Evolutionary conservation across 768 basidiomycete species (phyloP).

Genomic region (Hypholoma sublateritium): DNA sequence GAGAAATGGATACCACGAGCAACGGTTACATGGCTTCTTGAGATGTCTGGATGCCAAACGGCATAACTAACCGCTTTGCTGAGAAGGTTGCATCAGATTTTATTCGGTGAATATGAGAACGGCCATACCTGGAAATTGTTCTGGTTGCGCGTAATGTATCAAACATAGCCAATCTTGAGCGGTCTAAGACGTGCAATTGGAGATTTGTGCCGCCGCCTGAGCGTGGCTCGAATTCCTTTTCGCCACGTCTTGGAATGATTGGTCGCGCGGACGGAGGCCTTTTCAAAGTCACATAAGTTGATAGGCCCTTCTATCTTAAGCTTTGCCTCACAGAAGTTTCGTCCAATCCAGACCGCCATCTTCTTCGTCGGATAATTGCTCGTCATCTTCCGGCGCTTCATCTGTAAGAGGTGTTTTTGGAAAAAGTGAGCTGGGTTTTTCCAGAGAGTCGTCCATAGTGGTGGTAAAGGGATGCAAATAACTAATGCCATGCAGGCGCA

Average conservation of each 20-base stretch:
- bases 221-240: slow-evolving; percentile 94
- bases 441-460: slow-evolving; percentile 64
- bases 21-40: slow-evolving; percentile 66
- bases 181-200: slow-evolving; percentile 80
- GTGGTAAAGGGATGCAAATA: too few relatives aligned
- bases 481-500: too few relatives aligned
- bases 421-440: slow-evolving; percentile 35
- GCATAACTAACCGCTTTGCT: slow-evolving; percentile 83
- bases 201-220: slow-evolving; percentile 65
- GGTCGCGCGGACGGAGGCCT: slow-evolving; percentile 52
- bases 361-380: slow-evolving; percentile 61
- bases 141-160: slow-evolving; percentile 72
- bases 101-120: not conserved
- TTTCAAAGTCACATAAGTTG: slow-evolving; percentile 10
- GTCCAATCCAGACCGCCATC: slow-evolving; percentile 84
- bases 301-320: slow-evolving; percentile 1
- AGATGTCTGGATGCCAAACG: slow-evolving; percentile 70
- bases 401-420: slow-evolving; percentile 26
- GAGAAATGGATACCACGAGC: slow-evolving; percentile 83
- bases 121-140: slow-evolving; percentile 69
- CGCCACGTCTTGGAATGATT: slow-evolving; percentile 91
- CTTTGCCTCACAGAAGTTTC: slow-evolving; percentile 54
- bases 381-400: slow-evolving; percentile 39
- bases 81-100: not conserved
- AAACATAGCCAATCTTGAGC: slow-evolving; percentile 84